These are phyloP conservation scores for Dendrobium catenatum DNA, from an alignment of 106 monocot genomes.

Conservation along the genomic window DNA sequence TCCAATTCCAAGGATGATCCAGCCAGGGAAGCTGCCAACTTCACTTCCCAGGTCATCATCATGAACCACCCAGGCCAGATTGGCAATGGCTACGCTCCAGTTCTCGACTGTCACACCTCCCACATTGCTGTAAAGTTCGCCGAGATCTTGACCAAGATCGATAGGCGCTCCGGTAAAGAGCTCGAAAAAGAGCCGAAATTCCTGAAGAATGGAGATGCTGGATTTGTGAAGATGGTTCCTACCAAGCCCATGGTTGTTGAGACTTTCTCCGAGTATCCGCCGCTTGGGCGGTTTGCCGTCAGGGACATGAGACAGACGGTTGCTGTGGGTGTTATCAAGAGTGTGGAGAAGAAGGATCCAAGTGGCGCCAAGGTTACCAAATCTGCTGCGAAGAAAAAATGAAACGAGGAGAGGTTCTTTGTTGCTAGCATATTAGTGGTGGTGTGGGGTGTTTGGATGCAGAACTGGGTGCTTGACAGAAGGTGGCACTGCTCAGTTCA, in stretches of 20 bases:
- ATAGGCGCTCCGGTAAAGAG: conserved; percentile 42
- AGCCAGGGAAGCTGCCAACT: too few relatives aligned
- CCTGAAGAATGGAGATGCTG: conserved; percentile 42
- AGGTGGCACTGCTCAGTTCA: conserved; percentile 28
- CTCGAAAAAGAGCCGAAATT: conserved; percentile 19
- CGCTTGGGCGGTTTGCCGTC: conserved; percentile 58
- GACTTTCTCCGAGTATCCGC: conserved; percentile 70
- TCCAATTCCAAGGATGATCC: too few relatives aligned
- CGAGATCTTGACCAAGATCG: conserved; percentile 50
- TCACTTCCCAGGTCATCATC: too few relatives aligned
- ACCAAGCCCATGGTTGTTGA: conserved; percentile 84
- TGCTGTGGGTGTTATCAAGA: conserved; percentile 78
- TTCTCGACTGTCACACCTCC: conserved; percentile 53
- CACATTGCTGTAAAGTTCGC: conserved; percentile 55
- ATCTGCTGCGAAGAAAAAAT: conserved; percentile 64
- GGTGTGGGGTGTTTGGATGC: conserved; percentile 36
- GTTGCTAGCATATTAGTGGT: not conserved
- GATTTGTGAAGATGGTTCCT: conserved; percentile 69
- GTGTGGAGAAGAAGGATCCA: conserved; percentile 73
- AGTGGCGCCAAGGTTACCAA: conserved; percentile 72
- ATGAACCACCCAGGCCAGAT: too few relatives aligned
- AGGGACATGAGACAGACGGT: conserved; percentile 82
- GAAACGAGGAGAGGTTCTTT: conserved; percentile 20
- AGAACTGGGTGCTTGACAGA: conserved; percentile 66
- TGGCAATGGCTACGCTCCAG: conserved; percentile 29